Evolutionary conservation across 371 early-diverging fungal genomes (phyloP).

Genomic region (Apophysomyces elegans): DNA sequence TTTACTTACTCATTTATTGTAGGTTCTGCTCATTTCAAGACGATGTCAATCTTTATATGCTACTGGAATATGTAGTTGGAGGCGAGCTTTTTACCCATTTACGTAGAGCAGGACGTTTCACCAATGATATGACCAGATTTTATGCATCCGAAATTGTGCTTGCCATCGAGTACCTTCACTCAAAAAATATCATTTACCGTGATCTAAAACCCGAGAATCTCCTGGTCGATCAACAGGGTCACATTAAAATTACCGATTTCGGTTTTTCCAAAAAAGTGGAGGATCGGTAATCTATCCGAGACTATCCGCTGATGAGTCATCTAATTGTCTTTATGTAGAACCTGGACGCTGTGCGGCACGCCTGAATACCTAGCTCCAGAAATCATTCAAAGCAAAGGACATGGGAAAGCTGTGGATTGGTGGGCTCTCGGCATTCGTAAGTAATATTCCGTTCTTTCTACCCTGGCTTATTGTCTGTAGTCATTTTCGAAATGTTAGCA

Average conservation of each 20-base stretch:
- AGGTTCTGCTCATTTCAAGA: constrained; percentile 80
- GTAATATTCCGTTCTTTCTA: constrained; percentile 31
- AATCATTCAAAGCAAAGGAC: constrained; percentile 97
- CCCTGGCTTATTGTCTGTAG: not conserved
- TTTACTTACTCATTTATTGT: not conserved
- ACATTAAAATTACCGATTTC: constrained; percentile 94
- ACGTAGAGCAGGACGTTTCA: constrained; percentile 78
- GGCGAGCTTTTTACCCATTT: constrained; percentile 90
- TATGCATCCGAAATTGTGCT: constrained; percentile 66
- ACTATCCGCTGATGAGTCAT: constrained; percentile 12
- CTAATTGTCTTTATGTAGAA: constrained; percentile 43
- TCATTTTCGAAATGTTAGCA: constrained; percentile 95
- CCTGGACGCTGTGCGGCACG: constrained; percentile 98
- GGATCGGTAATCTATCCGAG: constrained; percentile 30
- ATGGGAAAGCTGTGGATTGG: constrained; percentile 98
- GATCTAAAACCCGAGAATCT: constrained; percentile 89
- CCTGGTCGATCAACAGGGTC: constrained; percentile 81
- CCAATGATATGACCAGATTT: constrained; percentile 79
- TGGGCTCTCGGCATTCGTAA: constrained; percentile 93
- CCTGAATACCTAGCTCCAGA: constrained; percentile 98
- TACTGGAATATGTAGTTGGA: constrained; percentile 91
- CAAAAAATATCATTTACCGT: constrained; percentile 81
- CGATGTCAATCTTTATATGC: constrained; percentile 77
- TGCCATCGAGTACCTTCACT: constrained; percentile 82
- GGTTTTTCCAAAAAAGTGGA: constrained; percentile 83